A percentile compares a stretch with the other conserved stretches of the same genome.
phyloP scores from a whole-genome alignment of 495 filamentous ascomycete genomes.

The Rostrohypoxylon terebratum region DNA sequence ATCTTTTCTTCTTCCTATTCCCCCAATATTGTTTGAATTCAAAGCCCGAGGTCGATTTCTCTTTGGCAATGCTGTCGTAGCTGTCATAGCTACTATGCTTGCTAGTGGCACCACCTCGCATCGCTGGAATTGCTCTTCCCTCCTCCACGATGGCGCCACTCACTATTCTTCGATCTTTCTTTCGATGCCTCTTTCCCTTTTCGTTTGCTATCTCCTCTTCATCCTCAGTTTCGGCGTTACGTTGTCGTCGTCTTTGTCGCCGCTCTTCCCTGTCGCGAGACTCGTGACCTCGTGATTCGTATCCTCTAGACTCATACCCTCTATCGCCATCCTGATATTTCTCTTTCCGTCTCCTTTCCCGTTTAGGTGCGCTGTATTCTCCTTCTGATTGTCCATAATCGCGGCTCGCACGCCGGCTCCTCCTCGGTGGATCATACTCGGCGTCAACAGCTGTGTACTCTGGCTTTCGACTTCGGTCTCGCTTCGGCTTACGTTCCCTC shows the following conservation, averaged over 20 bases:
- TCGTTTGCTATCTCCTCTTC: slow-evolving; percentile 43
- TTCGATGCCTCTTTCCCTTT: slow-evolving; percentile 49
- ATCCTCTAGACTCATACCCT: slow-evolving; percentile 42
- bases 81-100: slow-evolving; percentile 53
- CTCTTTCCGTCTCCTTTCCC: slow-evolving; percentile 50
- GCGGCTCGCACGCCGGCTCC: slow-evolving; percentile 34
- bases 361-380: slow-evolving; percentile 48
- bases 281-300: slow-evolving; percentile 40
- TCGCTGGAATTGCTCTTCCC: slow-evolving; percentile 57
- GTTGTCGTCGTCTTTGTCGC: slow-evolving; percentile 48
- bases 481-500: slow-evolving; percentile 39
- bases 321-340: slow-evolving; percentile 45
- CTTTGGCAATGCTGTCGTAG: slow-evolving; percentile 55
- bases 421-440: slow-evolving; percentile 43
- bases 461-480: slow-evolving; percentile 35
- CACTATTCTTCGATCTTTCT: slow-evolving; percentile 68
- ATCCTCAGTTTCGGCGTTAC: slow-evolving; percentile 34
- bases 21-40: background rate
- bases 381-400: slow-evolving; percentile 36
- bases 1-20: slow-evolving; percentile 59
- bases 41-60: slow-evolving; percentile 33
- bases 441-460: slow-evolving; percentile 39
- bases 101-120: slow-evolving; percentile 51
- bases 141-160: slow-evolving; percentile 78
- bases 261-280: slow-evolving; percentile 49